Conservation (phyloP, 2,329 filamentous ascomycete species). For the Karstenula rhodostoma region DNA sequence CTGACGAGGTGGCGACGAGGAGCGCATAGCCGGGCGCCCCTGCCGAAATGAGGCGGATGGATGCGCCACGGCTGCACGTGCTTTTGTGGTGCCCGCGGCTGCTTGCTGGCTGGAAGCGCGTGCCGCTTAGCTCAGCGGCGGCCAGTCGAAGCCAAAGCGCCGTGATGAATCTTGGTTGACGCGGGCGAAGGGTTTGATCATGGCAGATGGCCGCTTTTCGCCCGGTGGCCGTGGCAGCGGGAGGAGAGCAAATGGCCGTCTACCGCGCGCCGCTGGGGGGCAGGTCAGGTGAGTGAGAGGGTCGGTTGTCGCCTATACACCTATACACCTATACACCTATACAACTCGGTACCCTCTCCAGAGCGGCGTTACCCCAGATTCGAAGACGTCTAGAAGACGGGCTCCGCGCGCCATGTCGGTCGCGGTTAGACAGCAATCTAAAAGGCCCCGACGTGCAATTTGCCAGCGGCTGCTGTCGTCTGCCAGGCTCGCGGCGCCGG, state of each 20-base stretch:
- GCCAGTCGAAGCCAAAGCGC: neutral
- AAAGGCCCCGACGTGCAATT: constrained; percentile 28
- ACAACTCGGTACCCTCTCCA: no score
- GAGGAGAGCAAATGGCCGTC: neutral
- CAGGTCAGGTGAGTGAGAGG: neutral
- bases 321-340: no score
- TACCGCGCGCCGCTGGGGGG: neutral
- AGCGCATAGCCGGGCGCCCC: constrained; percentile 10
- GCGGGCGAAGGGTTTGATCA: neutral
- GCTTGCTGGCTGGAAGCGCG: neutral
- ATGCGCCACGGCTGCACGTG: constrained; percentile 2
- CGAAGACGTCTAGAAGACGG: constrained; percentile 31
- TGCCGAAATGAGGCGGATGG: constrained; percentile 12
- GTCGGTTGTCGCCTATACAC: no score
- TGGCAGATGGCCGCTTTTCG: neutral
- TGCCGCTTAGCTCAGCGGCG: constrained; percentile 6
- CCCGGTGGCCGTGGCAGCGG: neutral
- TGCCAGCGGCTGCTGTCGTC: constrained; percentile 11
- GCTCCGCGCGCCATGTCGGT: constrained; percentile 25
- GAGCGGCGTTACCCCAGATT: constrained; percentile 49
- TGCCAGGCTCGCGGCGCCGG: constrained; percentile 14
- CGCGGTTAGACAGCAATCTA: constrained; percentile 31
- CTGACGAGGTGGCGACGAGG: neutral
- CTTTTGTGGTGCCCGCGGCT: neutral
- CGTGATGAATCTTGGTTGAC: constrained; percentile 3